A percentile compares a stretch with the other conserved stretches of the same genome.
Evolutionary conservation across 2,329 filamentous ascomycete species (phyloP).

Genomic region (Pseudocercospora vitis): DNA sequence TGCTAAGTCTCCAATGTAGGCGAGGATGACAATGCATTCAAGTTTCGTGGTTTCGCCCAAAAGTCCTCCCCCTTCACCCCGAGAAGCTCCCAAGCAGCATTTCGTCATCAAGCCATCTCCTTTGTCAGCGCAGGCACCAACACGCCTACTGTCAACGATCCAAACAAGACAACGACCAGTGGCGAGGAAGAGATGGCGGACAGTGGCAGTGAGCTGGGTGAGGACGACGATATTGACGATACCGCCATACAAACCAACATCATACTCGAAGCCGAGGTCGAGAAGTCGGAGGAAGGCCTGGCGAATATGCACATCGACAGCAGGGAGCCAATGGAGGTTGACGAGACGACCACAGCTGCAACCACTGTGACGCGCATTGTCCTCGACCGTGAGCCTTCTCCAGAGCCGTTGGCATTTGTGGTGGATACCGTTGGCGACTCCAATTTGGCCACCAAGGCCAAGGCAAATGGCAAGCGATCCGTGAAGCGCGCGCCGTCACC

Average conservation of each 20-base stretch:
- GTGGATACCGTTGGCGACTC: conserved; percentile 38
- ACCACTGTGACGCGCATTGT: conserved; percentile 20
- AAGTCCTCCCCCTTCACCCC: conserved; percentile 29
- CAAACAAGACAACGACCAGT: conserved; percentile 37
- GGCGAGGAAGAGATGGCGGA: conserved; percentile 23
- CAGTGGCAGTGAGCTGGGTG: conserved; percentile 23
- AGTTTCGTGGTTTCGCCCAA: conserved; percentile 34
- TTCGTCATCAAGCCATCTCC: conserved; percentile 56
- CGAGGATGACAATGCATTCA: conserved; percentile 21
- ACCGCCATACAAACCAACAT: conserved; percentile 33
- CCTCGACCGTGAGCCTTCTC: conserved; percentile 16
- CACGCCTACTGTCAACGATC: conserved; percentile 34
- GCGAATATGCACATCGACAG: conserved; percentile 36
- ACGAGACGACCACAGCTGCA: conserved; percentile 11
- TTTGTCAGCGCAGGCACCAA: conserved; percentile 62
- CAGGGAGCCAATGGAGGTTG: conserved; percentile 22
- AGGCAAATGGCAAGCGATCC: conserved; percentile 24
- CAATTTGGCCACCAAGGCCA: conserved; percentile 21
- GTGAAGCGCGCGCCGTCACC: conserved; percentile 43
- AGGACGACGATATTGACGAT: conserved; percentile 30
- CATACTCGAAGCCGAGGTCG: conserved; percentile 34
- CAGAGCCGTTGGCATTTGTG: conserved; percentile 30
- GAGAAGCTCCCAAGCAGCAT: conserved; percentile 50
- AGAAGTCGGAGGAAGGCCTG: conserved; percentile 34
- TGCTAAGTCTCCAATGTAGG: conserved; percentile 19